Percentiles rank a stretch among this genome's conserved stretches.
Conservation (phyloP, 495 filamentous ascomycete genomes). For the Penicillium macrosclerotiorum region DNA sequence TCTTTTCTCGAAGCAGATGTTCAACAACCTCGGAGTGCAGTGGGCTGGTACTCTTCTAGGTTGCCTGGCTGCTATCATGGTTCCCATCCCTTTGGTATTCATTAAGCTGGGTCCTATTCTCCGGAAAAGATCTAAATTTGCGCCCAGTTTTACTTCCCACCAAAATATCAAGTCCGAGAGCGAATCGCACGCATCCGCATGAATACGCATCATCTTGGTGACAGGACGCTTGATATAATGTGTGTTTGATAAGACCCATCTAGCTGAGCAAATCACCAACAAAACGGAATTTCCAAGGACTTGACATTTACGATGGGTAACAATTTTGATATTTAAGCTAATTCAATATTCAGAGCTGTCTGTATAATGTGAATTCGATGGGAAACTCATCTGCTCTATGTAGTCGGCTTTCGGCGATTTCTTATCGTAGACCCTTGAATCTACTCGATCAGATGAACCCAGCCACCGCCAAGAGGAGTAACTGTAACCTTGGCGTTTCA, state of each 20-base stretch:
- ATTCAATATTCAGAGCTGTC: too few relatives aligned
- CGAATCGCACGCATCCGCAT: slow-evolving; percentile 7
- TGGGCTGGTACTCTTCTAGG: slow-evolving; percentile 79
- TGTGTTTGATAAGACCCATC: too few relatives aligned
- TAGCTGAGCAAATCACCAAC: too few relatives aligned
- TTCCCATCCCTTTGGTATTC: slow-evolving; percentile 64
- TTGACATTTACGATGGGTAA: too few relatives aligned
- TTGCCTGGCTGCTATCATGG: slow-evolving; percentile 63
- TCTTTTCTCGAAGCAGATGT: slow-evolving; percentile 79
- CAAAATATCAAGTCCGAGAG: neutral
- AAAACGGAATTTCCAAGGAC: too few relatives aligned
- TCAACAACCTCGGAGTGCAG: slow-evolving; percentile 69
- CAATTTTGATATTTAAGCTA: too few relatives aligned
- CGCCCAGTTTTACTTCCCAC: slow-evolving; percentile 12
- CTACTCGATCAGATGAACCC: slow-evolving; percentile 14
- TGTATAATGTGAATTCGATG: too few relatives aligned
- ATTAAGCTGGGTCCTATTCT: slow-evolving; percentile 33
- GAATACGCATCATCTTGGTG: neutral
- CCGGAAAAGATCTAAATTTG: slow-evolving; percentile 37
- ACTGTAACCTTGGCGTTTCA: slow-evolving; percentile 9
- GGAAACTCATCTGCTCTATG: neutral
- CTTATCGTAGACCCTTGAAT: slow-evolving; percentile 13
- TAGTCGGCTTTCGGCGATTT: slow-evolving; percentile 10
- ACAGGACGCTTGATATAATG: too few relatives aligned
- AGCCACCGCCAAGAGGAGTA: slow-evolving; percentile 3